A percentile compares a stretch with the other conserved stretches of the same genome.
These are phyloP conservation scores for Epichloe scottii DNA, from an alignment of 2,329 filamentous ascomycete species.

Conservation along the genomic window DNA sequence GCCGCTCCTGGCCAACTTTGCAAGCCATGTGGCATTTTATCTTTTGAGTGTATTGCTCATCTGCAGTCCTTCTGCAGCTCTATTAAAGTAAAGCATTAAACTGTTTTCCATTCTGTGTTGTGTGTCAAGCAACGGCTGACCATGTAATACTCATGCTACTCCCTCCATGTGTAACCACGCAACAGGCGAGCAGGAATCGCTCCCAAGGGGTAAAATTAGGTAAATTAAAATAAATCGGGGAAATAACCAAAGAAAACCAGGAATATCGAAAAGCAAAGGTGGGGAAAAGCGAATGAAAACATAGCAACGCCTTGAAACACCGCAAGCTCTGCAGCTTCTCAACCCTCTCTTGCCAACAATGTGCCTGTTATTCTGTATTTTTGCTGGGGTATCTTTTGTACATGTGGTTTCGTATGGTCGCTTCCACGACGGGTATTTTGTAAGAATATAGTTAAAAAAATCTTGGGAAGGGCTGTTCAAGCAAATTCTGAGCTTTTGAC, in stretches of 20 bases:
- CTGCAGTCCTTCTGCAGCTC: not conserved
- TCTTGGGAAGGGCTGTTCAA: not conserved
- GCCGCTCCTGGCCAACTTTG: no score
- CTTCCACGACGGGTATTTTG: constrained; percentile 6
- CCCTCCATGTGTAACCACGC: not conserved
- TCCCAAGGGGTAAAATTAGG: not conserved
- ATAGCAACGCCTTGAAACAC: constrained; percentile 6
- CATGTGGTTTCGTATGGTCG: not conserved
- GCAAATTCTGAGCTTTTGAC: no score
- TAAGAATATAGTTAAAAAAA: not conserved
- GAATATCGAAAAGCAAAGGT: not conserved
- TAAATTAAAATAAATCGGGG: not conserved
- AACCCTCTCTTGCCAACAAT: constrained; percentile 1
- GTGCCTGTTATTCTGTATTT: not conserved
- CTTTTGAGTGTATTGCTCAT: no score
- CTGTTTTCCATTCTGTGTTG: not conserved
- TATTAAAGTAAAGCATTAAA: not conserved
- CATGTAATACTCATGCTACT: not conserved
- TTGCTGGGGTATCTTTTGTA: constrained; percentile 9
- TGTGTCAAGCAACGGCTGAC: not conserved
- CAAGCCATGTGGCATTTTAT: no score
- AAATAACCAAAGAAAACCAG: not conserved
- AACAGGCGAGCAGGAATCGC: not conserved
- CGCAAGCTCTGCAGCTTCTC: constrained; percentile 3
- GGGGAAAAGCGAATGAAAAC: not conserved